Conservation (phyloP, 306 rosid species). For the Vigna hirtella region DNA sequence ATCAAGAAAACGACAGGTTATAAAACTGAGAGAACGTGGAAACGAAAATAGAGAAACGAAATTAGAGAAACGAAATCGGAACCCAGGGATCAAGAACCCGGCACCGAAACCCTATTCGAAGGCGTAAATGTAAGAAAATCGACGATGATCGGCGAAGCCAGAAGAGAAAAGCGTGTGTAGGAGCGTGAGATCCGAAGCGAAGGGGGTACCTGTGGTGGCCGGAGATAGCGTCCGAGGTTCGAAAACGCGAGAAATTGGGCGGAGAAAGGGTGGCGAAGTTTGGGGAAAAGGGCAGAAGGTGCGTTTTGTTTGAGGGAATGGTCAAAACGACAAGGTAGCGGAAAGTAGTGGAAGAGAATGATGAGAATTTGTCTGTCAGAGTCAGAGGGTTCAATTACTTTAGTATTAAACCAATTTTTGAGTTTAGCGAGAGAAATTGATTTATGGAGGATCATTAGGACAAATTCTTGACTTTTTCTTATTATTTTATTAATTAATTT, state of each 20-base stretch:
- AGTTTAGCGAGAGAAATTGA: background rate
- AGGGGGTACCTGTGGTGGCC: conserved; percentile 42
- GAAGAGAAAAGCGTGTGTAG: background rate
- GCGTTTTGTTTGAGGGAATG: conserved; percentile 37
- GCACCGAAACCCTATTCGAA: conserved; percentile 34
- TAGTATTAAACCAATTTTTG: background rate
- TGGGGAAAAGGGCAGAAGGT: conserved; percentile 3
- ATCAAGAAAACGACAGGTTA: conserved; percentile 29
- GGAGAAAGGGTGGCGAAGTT: conserved; percentile 38
- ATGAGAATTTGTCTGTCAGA: background rate
- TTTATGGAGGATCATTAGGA: conserved; percentile 29
- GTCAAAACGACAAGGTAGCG: conserved; percentile 49
- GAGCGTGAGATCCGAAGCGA: background rate
- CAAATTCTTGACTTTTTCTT: conserved; percentile 27
- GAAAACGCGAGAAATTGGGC: conserved; percentile 41
- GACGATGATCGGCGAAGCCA: conserved; percentile 24
- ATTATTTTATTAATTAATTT: background rate
- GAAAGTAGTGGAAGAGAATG: conserved; percentile 1
- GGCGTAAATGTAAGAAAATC: background rate
- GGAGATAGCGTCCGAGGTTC: conserved; percentile 29
- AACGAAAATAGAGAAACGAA: conserved; percentile 17
- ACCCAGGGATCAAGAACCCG: conserved; percentile 21
- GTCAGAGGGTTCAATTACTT: background rate
- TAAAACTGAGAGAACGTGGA: background rate
- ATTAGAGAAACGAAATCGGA: conserved; percentile 31